Evolutionary conservation across 2,329 filamentous ascomycete species (phyloP).

Genomic region (Blastomyces parvus): DNA sequence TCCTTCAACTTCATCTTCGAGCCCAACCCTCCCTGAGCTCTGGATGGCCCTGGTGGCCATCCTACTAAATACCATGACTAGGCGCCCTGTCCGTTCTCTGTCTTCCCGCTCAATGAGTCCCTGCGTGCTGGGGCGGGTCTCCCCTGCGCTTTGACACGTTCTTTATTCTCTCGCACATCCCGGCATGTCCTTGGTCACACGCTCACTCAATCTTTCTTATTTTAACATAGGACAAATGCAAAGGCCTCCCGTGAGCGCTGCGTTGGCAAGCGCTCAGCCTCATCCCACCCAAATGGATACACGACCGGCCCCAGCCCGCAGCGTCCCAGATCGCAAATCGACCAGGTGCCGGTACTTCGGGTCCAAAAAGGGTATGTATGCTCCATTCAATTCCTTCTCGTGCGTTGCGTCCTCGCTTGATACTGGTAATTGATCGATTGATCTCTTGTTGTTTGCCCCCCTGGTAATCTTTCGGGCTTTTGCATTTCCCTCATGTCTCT

Average conservation of each 20-base stretch:
- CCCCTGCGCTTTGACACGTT: slow-evolving; percentile 7
- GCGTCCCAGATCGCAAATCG: slow-evolving; percentile 14
- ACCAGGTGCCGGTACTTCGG: slow-evolving; percentile 32
- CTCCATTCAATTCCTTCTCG: too few relatives aligned
- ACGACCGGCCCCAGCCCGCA: slow-evolving; percentile 13
- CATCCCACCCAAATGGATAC: slow-evolving; percentile 14
- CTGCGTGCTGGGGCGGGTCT: slow-evolving; percentile 5
- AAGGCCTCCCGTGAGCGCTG: slow-evolving; percentile 19
- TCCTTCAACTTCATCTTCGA: too few relatives aligned
- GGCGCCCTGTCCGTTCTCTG: background rate
- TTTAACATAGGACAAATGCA: slow-evolving; percentile 20
- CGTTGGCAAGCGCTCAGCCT: slow-evolving; percentile 26
- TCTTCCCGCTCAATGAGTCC: background rate
- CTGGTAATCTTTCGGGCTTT: background rate
- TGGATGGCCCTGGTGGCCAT: background rate
- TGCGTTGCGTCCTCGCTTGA: background rate
- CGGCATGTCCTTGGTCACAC: slow-evolving; percentile 22
- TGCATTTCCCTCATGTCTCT: slow-evolving; percentile 7
- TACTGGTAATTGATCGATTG: slow-evolving; percentile 3
- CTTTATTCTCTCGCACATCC: slow-evolving; percentile 6
- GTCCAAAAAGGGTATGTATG: slow-evolving; percentile 34
- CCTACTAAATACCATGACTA: background rate
- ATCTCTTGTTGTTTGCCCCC: slow-evolving; percentile 13
- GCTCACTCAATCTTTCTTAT: slow-evolving; percentile 21
- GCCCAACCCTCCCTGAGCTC: background rate